Base-by-base conservation (phyloP, 352 stramenopile species). In the Pythium inflatum region DNA sequence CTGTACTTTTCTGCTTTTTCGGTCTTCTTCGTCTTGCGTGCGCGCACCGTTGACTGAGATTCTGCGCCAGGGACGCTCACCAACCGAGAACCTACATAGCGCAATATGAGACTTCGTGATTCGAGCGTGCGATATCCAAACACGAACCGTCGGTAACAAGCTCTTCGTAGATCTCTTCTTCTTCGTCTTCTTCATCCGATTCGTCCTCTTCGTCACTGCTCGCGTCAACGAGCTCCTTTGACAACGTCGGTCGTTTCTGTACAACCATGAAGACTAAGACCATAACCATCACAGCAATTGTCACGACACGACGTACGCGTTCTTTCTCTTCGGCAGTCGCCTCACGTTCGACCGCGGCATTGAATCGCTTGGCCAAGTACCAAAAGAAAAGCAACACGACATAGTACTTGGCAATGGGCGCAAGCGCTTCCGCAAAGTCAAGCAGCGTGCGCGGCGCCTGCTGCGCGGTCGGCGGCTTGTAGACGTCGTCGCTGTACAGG, bases 391-490 rank as follows among this genome's bases (percentile, higher is more conserved):
- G 53, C 13, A 94, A 66, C 49, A 87, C 71, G 43, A 81, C 68
- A 62, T 92, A 94, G 74, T 92, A 92, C 79, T 94, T 92, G 55
- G 84, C 31, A 62, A 94, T 80, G n/a, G 86, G 86, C 56, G 79
- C 68, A 9, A 94, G 53, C 22, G 82, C 55, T 66, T 70, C 66
- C 24, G 70, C 50, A 61, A 91, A 89, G 24, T 92, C 84, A 49
- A 88, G 70, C 7, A 91, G 60, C 4, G n/a, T 72, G 46, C 38
- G 58, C 2, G 73, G 73, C 56, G 84, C 82, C 28, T 79, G 73
- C 25, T 82, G 66, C 63, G 73, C 71, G 28, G 53, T 25, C 16
- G 69, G 60, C 48, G 59, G 43, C 53, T 49, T 51, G 48, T 70
- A 76, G 14, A 43, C 64, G n/a, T 64, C 48, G 46, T 73, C 70